These are phyloP conservation scores for Sclerotinia nivalis DNA, from an alignment of 2,329 filamentous ascomycete species.

Conservation along the genomic window DNA sequence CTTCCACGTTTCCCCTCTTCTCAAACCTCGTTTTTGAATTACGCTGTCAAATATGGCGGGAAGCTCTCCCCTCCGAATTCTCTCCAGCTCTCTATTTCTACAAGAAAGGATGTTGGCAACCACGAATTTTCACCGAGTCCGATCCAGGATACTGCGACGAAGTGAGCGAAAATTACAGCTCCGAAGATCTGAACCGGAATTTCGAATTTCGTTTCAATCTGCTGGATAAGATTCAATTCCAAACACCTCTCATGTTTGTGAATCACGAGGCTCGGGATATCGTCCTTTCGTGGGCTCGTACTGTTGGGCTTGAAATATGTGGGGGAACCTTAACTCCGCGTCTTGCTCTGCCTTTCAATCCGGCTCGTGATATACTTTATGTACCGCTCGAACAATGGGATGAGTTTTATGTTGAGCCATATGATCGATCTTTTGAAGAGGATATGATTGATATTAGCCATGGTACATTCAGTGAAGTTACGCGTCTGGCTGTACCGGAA, in stretches of 20 bases:
- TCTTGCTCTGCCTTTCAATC: background rate
- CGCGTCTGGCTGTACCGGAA: background rate
- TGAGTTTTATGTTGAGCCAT: background rate
- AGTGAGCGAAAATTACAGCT: background rate
- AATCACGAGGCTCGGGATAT: background rate
- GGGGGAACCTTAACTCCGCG: background rate
- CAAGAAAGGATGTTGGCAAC: background rate
- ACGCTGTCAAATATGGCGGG: background rate
- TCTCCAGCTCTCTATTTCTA: background rate
- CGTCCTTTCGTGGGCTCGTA: background rate
- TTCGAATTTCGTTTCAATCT: background rate
- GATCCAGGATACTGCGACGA: background rate
- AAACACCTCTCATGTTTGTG: background rate
- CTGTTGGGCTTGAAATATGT: background rate
- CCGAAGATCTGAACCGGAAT: background rate
- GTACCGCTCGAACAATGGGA: background rate
- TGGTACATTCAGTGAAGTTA: background rate
- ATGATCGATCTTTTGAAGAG: background rate
- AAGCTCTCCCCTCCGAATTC: background rate
- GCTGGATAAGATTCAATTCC: background rate
- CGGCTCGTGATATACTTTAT: background rate
- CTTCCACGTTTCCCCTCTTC: conserved; percentile 1
- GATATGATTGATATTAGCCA: background rate
- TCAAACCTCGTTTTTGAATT: background rate
- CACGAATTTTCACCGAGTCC: background rate